Percentiles rank a stretch among this genome's conserved stretches.
Conservation (phyloP, 73 alveolate genomes). For the Stentor roeselii region DNA sequence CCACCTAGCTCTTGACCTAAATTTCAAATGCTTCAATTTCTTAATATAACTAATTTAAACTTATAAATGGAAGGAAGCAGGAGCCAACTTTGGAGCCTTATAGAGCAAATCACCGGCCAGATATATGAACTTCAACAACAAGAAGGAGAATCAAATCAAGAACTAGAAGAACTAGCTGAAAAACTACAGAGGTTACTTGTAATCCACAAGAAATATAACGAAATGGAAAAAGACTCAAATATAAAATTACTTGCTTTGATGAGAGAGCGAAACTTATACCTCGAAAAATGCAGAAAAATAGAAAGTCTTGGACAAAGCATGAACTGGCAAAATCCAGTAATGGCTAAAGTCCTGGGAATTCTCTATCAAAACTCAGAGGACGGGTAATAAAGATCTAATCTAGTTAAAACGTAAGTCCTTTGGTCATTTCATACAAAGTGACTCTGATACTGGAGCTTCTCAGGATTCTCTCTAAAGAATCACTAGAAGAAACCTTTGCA, state of each 20-base stretch:
- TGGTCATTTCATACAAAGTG: neutral
- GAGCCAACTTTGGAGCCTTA: constrained; percentile 16
- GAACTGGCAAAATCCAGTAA: constrained; percentile 38
- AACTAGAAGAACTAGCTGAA: constrained; percentile 35
- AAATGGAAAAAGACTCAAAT: constrained; percentile 44
- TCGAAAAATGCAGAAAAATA: constrained; percentile 55
- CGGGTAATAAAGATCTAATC: neutral
- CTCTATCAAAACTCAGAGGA: constrained; percentile 27
- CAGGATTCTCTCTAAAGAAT: neutral
- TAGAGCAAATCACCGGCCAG: constrained; percentile 28
- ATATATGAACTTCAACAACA: constrained; percentile 25
- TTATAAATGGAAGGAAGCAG: constrained; percentile 29
- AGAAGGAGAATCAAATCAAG: constrained; percentile 26
- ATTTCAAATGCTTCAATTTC: too few relatives aligned
- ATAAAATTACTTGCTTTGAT: constrained; percentile 44
- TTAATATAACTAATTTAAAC: neutral
- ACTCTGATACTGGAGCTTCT: neutral
- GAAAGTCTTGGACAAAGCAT: constrained; percentile 44
- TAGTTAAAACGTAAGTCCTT: too few relatives aligned
- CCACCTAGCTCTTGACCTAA: too few relatives aligned
- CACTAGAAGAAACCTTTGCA: neutral
- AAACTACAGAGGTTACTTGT: constrained; percentile 36
- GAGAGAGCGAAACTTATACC: constrained; percentile 54
- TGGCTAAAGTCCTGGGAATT: constrained; percentile 21
- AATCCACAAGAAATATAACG: constrained; percentile 35